Evolutionary conservation across 2,329 filamentous ascomycete genomes (phyloP), one percentile per base, ranked within the genome.

Genomic region (Curvularia verruculosa): DNA sequence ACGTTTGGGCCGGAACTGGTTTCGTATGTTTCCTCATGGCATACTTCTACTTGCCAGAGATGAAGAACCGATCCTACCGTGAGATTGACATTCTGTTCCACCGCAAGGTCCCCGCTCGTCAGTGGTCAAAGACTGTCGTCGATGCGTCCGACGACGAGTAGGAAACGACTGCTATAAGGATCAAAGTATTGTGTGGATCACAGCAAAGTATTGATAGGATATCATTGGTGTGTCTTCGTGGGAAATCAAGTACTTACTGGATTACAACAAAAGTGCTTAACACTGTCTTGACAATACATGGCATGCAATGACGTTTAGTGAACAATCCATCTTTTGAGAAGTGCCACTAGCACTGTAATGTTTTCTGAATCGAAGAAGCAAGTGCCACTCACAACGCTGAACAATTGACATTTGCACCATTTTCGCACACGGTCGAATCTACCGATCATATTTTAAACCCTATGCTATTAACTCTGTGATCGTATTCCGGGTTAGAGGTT

Each of bases 101-200:
- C 58, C 69, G 85, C 65, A 73, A 73, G 51, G 73, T 87, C 28
- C 79, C 72, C 0, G 85, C 85, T 64, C 82, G 85, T 69, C 68
- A 85, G 68, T 84, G 80, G 81, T 83, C 80, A 74, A 71, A 83
- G 73, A 86, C 84, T 0, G 76, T 77, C 1, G 65, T 89, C 71
- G 83, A 87, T 67, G 74, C 87, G 52, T 72, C 83, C 21, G 86
- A 87, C 67, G 85, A 89, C 73, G 83, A 87, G 80, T 89, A 88
- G 54, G 58, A 9, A 49, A 18, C 9, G 34, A 5, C 3, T 37
- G 12, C 5, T 28, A 10, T 12, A 12, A 12, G 37, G 34, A n/a
- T 34, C n/a, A n/a, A 49, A 8, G 34, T 5, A 39, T 39, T 5
- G 12, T 29, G 4, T 39, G 34, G 23, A 39, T 28, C 3, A 23